phyloP scores from a whole-genome alignment of 1,284 basidiomycete genomes.

The Malassezia brasiliensis region DNA sequence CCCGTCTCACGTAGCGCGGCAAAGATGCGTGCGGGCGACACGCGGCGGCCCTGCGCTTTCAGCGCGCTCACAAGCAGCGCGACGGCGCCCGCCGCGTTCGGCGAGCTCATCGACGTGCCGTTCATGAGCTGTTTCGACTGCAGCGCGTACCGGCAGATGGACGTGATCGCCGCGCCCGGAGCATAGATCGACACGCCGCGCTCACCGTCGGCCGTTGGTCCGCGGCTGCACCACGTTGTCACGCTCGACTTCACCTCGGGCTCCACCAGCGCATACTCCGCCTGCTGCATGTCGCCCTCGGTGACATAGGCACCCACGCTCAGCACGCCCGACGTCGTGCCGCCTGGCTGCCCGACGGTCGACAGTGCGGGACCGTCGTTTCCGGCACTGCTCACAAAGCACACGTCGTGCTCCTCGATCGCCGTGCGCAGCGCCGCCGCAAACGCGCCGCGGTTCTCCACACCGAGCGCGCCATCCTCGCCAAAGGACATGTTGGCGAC shows the following conservation, averaged over 20 bases:
- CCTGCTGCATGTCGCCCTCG: conserved; percentile 46
- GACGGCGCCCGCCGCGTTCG: conserved; percentile 45
- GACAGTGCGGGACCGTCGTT: conserved; percentile 48
- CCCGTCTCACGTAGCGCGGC: conserved; percentile 44
- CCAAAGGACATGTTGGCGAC: conserved; percentile 49
- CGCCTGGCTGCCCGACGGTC: conserved; percentile 47
- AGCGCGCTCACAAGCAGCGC: conserved; percentile 45
- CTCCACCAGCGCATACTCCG: conserved; percentile 48
- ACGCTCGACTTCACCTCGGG: conserved; percentile 39
- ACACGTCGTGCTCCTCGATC: conserved; percentile 39
- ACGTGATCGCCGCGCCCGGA: conserved; percentile 48
- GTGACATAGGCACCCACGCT: conserved; percentile 48
- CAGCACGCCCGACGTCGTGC: conserved; percentile 44
- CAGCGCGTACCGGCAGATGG: conserved; percentile 47
- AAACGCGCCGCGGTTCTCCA: conserved; percentile 47
- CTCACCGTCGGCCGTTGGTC: conserved; percentile 45
- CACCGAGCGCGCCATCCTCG: conserved; percentile 44
- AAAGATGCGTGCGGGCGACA: conserved; percentile 44
- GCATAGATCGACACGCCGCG: conserved; percentile 46
- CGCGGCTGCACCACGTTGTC: conserved; percentile 49
- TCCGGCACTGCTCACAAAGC: conserved; percentile 43
- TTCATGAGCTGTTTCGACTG: conserved; percentile 47
- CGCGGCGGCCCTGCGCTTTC: conserved; percentile 42
- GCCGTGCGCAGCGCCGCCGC: conserved; percentile 35
- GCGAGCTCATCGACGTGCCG: conserved; percentile 48